Base-by-base conservation (phyloP, 805 yeast genomes). In the Ogataea salicorniae region DNA sequence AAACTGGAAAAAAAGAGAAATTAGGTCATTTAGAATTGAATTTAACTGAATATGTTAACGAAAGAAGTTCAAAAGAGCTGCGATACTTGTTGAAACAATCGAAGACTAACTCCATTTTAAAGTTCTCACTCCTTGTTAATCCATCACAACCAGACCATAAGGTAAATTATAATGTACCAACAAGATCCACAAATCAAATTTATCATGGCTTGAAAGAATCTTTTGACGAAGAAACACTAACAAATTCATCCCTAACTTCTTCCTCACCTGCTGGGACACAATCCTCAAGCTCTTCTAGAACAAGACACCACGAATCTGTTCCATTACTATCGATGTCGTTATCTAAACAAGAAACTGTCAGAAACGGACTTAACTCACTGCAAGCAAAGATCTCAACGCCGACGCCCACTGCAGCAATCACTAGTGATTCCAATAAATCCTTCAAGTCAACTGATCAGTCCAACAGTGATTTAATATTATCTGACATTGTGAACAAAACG, bases 81-180 rank as follows among this genome's bases (percentile, higher is more conserved):
- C 72, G 87, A 51, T 89, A 85, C 56, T 67, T 92, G 39, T 70
- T 92, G 35, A 83, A 83, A 57, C 77, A 87, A 26, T 84, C 95
- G 1, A 87, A 88, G 54, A 80, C 92, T 17, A 92, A 92, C 63
- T 83, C 95, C 2, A 84, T 88, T n/a, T 64, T 85, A 37, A 82
- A 76, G 50, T 51, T 88, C 38, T 74, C 83, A 1, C 68, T 87
- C n/a, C 53, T 45, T 17, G 37, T 66, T 18, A 50, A 48, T 18
- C 58, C 51, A 44, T 45, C 48, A 2, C 52, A 51, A 18, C 39
- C 52, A 20, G 46, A 53, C 5, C 56, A 55, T 37, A 38, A 36
- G 11, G 43, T 43, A 34, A 22, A 26, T 38, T 60, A 55, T 43
- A 52, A 50, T 22, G 51, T 59, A 8, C 64, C 66, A 2, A 43